Base-by-base conservation (phyloP, 108 stramenopile species). In the Pseudonitzschia delicatissima region DNA sequence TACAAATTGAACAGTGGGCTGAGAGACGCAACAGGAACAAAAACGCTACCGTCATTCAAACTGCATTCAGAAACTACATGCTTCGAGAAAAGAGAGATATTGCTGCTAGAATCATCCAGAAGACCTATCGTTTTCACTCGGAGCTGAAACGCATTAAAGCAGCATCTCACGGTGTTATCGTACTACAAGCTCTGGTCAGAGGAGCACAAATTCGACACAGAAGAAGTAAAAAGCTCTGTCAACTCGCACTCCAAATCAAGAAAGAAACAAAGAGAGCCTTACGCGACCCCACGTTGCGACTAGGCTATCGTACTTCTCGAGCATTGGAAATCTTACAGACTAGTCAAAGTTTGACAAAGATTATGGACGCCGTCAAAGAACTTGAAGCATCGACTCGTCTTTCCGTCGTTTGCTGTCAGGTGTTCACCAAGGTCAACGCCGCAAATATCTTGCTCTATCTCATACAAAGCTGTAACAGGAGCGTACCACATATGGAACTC, bases 401-500 rank as follows among this genome's bases (percentile, higher is more conserved):
- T 27, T 92, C 91, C 0, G 27, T 67, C 12, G 44, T 69, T 48
- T 90, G 89, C 64, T 93, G 96, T 66, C 61, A 80, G 48, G 66
- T 74, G 8, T 91, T 97, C 51, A 71, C 74, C 2, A 64, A 68
- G 18, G 69, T 84, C 33, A 68, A 76, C 28, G 88, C 92, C n/a
- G 67, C 85, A 20, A 64, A 77, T 20, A 82, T 82, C 32, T 71
- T 97, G 28, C 85, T 86, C 44, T 74, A 68, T 36, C 67, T 95
- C 3, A 77, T 94, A 35, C 66, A 77, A 20, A 79, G 78, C 6
- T 96, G 97, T 81, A 97, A 97, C 76, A 81, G 95, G 31, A 92
- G 92, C 69, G 52, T 83, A 17, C 97, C 95, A 36, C 97, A 97
- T 70, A 39, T 95, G 17, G 90, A 95, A 67, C 74, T 97, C 13